Base-by-base conservation (phyloP, 2,329 filamentous ascomycete genomes). In the Fusarium sp. region DNA sequence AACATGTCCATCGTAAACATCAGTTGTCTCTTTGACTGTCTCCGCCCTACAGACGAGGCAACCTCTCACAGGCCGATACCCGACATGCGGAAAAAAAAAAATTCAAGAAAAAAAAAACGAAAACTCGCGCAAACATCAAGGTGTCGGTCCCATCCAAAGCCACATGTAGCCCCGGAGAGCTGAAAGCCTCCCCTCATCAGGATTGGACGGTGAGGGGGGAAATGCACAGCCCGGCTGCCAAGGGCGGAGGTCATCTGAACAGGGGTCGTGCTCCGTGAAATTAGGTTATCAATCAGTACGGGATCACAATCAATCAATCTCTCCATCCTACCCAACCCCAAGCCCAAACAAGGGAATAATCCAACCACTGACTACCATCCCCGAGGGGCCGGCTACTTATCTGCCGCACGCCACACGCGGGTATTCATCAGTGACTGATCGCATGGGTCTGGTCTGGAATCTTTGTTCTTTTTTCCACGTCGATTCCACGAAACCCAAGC, bases 241-340 rank as follows among this genome's bases (percentile, higher is more conserved):
- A 46, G 54, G 40, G 59, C 63, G 38, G 57, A 58, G 65, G 44
- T 31, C 54, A 29, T 25, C 53, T 55, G 31, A 57, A 51, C 61
- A 65, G 62, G 59, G 67, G 46, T 34, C 11, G 49, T 31, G 54
- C 36, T 58, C 38, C 53, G 23, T 55, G 57, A 57, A 67, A 65
- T 73, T 70, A 70, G 50, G 72, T 74, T 74, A 74, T 74, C 72
- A 74, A 74, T 74, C 72, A 74, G 70, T 38, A 57, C 50, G 25
- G 51, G 57, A 60, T 68, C 58, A 40, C 49, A 70, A 70, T 70
- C 67, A 65, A 70, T 69, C 65, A 62, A 50, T 58, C 27, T 38
- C 38, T 42, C 38, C 38, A 40, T 25, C 16, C n/a, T 40, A 20
- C 29, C 18, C 51, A 11, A 25, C 50, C 6, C 29, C 56, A 23